Base-by-base conservation (phyloP, 306 rosid species). In the Fragaria vesca region DNA sequence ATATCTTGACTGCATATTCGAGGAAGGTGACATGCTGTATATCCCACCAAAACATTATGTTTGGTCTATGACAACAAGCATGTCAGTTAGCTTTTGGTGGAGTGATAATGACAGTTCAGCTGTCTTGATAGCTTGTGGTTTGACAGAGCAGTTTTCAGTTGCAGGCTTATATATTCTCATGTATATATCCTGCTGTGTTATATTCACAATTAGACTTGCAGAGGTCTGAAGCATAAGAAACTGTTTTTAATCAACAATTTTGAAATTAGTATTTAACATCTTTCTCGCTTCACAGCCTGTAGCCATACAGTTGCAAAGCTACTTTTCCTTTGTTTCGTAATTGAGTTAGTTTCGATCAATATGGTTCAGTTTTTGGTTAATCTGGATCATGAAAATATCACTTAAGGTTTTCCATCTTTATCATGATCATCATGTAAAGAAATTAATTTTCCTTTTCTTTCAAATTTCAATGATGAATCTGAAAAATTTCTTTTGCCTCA, bases 71-170 rank as follows among this genome's bases (percentile, higher is more conserved):
- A 87, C 97, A 1, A 75, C 90, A 73, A 91, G 97, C 86, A 79
- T 91, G 36, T 93, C 97, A 0, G 97, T 93, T 80, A 91, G 97
- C 91, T 93, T 95, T 86, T 91, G 97, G 94, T 95, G 99, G 97
- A 85, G 88, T 70, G 86, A 81, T 79, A 76, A 65, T 61, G 89
- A 84, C 79, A 78, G 66, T 81, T 84, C 88, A 28, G 77, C 81
- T 76, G 52, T 86, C 88, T 62, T 90, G 86, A 91, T 73, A 45
- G 75, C 30, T 20, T 46, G 52, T 67, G 63, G n/a, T 77, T 38
- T 38, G 42, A 66, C 66, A 42, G 43, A 61, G 50, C 40, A 28
- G 30, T 28, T 28, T 28, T 28, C 30, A 28, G 30, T 28, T 28
- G 51, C 18, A 38, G 51, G 50, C 2, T 55, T 40, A 17, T 68